A percentile compares a stretch with the other conserved stretches of the same genome.
These are phyloP conservation scores for Tylopilus sp. DNA, from an alignment of 768 basidiomycete species.

Conservation along the genomic window DNA sequence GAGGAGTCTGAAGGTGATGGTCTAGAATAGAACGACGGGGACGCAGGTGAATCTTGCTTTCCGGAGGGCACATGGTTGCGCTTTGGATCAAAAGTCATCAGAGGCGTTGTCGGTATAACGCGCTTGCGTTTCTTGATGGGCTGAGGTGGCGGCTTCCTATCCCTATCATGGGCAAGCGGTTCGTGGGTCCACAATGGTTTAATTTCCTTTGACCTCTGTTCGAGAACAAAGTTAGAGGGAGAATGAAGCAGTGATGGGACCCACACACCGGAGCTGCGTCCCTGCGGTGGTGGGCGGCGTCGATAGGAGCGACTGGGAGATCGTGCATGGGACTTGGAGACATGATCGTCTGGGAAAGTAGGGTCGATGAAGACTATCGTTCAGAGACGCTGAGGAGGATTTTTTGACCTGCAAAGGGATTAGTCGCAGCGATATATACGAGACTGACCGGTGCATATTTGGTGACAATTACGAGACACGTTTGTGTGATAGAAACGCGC, in stretches of 20 bases:
- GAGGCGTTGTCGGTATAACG: constrained; percentile 16
- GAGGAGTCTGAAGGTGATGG: constrained; percentile 11
- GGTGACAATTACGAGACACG: constrained; percentile 21
- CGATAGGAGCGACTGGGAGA: constrained; percentile 5
- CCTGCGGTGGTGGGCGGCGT: constrained; percentile 14
- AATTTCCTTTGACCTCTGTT: constrained; percentile 21
- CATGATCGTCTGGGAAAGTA: constrained; percentile 11
- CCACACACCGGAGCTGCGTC: constrained; percentile 20
- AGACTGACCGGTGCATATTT: constrained; percentile 22
- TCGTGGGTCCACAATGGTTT: constrained; percentile 19
- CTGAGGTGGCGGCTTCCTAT: constrained; percentile 16
- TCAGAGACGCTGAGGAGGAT: constrained; percentile 11
- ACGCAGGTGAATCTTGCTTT: constrained; percentile 12
- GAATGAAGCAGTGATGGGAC: constrained; percentile 11
- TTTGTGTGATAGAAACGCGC: constrained; percentile 30
- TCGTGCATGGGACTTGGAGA: constrained; percentile 11
- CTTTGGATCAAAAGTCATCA: constrained; percentile 19
- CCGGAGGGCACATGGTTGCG: constrained; percentile 22
- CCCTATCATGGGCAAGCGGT: constrained; percentile 25
- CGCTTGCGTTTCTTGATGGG: constrained; percentile 26
- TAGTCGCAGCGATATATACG: constrained; percentile 26
- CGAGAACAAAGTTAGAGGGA: constrained; percentile 7
- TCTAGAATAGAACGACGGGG: constrained; percentile 5
- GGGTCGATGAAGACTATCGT: constrained; percentile 5
- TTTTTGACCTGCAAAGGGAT: constrained; percentile 13